Conservation (phyloP, 129 eudicot species). For the Lactuca saligna region DNA sequence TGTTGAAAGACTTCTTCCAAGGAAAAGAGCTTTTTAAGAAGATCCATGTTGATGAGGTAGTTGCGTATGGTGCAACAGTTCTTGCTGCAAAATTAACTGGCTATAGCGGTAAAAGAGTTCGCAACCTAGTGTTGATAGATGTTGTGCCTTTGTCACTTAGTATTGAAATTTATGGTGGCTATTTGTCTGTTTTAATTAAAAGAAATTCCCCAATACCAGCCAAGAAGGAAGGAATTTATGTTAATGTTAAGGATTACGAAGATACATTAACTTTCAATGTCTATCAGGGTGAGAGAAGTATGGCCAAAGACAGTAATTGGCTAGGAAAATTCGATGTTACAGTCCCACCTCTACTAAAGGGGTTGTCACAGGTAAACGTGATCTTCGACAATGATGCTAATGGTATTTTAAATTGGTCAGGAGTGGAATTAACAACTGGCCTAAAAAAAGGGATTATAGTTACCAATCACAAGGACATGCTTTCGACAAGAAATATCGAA, state of each 20-base stretch:
- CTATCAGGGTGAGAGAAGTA: constrained; percentile 23
- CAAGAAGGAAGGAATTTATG: not conserved
- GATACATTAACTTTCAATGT: not conserved
- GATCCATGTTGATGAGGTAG: not conserved
- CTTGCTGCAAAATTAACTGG: not conserved
- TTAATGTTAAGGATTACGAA: not conserved
- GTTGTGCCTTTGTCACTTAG: constrained; percentile 6
- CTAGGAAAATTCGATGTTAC: not conserved
- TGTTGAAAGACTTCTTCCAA: not conserved
- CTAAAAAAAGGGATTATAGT: not conserved
- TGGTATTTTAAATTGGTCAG: too few relatives aligned
- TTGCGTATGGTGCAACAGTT: not conserved
- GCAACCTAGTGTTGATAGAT: not conserved
- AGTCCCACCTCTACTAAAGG: not conserved
- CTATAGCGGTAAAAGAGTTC: too few relatives aligned
- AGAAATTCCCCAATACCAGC: constrained; percentile 16
- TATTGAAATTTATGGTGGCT: not conserved
- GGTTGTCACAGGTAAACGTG: constrained; percentile 7
- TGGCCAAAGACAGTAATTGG: constrained; percentile 9
- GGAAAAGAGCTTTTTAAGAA: too few relatives aligned
- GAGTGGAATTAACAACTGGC: too few relatives aligned
- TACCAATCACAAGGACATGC: not conserved
- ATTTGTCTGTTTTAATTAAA: not conserved
- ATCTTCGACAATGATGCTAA: not conserved
- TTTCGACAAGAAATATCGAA: constrained; percentile 17